Conservation (phyloP, 1,139 yeast species). For the Pichia norvegensis region DNA sequence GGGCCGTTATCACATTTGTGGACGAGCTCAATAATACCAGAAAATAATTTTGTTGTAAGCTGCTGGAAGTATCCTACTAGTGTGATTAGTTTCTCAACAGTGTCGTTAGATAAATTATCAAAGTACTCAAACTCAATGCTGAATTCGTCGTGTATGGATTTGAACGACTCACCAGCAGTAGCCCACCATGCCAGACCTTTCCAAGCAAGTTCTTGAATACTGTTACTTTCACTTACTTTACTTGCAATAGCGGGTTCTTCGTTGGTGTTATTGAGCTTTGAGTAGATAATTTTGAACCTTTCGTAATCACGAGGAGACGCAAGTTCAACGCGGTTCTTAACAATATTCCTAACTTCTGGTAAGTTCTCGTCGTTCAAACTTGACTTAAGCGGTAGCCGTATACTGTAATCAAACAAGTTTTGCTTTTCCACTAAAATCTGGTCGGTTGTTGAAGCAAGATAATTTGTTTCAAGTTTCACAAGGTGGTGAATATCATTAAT, state of each 20-base stretch:
- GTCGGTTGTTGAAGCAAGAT: conserved; percentile 65
- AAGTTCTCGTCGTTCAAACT: not conserved
- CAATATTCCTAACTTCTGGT: conserved; percentile 9
- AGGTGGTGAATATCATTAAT: conserved; percentile 44
- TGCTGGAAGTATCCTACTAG: conserved; percentile 51
- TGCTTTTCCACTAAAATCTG: conserved; percentile 53
- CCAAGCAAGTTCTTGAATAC: conserved; percentile 63
- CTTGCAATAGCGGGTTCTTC: conserved; percentile 16
- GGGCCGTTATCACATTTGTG: conserved; percentile 10
- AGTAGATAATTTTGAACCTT: conserved; percentile 27
- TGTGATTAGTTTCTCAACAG: conserved; percentile 27
- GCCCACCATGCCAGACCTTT: conserved; percentile 80
- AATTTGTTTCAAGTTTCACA: conserved; percentile 29
- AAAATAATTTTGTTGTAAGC: conserved; percentile 35
- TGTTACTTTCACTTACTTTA: conserved; percentile 39
- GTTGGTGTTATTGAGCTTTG: conserved; percentile 24
- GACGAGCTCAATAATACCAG: conserved; percentile 27
- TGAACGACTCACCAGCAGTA: conserved; percentile 53
- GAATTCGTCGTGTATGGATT: conserved; percentile 18
- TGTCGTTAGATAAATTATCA: conserved; percentile 25
- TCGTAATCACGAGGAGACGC: conserved; percentile 34
- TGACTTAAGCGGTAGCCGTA: conserved; percentile 28
- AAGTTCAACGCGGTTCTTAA: conserved; percentile 18
- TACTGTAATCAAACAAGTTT: conserved; percentile 46
- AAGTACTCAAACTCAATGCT: conserved; percentile 21